Evolutionary conservation across 2,329 filamentous ascomycete species (phyloP), one percentile per base, ranked within the genome.

Genomic region (Trichophyton mentagrophytes): DNA sequence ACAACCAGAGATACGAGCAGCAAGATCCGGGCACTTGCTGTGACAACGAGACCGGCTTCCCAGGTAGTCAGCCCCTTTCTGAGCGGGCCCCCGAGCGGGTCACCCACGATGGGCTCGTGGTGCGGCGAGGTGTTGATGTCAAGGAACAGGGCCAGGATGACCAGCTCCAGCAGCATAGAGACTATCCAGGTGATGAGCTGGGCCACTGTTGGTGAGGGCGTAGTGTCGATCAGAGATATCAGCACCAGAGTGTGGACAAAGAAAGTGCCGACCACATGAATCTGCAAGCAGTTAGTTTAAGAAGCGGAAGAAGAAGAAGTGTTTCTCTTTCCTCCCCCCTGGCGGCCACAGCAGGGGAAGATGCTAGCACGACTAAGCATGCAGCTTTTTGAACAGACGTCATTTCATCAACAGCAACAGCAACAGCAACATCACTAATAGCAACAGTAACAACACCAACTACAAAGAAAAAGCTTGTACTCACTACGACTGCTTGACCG

Each of bases 181-280:
- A 90, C 74, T 47, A 80, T 71, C 93, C 93, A 99, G 67, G 89
- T 85, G 55, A 87, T 74, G 61, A 92, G 82, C 73, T 96, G 90
- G 59, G 89, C 85, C 55, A 85, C 78, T 57, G 86, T 91, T 0
- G 93, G 93, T 11, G 88, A 88, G 38, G 89, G 85, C 64, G 83
- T 85, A 69, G 87, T 88, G 72, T 96, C 91, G 68, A 95, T 80
- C 61, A 97, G 82, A 33, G 90, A 90, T 69, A 96, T 87, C 66
- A 95, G 81, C 66, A 96, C 82, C 66, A 96, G 85, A 57, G 88
- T 81, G 76, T 95, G 93, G 65, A 93, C 84, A 78, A 95, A 96
- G 66, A 90, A 87, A 51, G 89, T 87, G 60, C 87, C 89, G 61
- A 89, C 82, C 64, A 95, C 79, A 73, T 95, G 95, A 69, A 95